A percentile compares a stretch with the other conserved stretches of the same genome.
Evolutionary conservation across 108 stramenopile genomes (phyloP).

Genomic region (Cyclostephanos invisitatus): DNA sequence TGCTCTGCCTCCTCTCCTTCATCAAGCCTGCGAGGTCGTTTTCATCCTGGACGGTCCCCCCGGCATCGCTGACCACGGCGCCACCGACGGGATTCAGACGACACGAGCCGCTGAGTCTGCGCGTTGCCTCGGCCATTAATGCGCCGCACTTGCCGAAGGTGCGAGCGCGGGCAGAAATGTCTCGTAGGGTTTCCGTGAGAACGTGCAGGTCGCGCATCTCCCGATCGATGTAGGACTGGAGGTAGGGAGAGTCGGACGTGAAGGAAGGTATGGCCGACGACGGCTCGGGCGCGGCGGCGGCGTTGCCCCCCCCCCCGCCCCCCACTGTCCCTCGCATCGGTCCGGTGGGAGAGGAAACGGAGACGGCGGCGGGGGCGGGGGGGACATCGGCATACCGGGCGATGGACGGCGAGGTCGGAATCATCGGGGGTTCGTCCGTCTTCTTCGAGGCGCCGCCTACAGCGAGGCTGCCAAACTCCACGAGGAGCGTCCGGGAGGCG

Average conservation of each 20-base stretch:
- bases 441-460: neutral
- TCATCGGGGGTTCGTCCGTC: neutral
- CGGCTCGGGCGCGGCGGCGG: neutral
- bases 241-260: constrained; percentile 87
- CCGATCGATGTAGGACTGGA: constrained; percentile 74
- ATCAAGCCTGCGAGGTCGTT: constrained; percentile 26
- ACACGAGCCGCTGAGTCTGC: constrained; percentile 73
- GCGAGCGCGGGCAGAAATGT: constrained; percentile 75
- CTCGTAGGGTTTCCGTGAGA: constrained; percentile 68
- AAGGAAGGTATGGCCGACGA: constrained; percentile 54
- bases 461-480: neutral
- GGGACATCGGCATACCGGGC: neutral
- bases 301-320: no score
- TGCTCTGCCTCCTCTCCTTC: constrained; percentile 49
- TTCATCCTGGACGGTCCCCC: constrained; percentile 5
- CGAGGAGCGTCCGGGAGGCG: neutral
- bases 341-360: neutral
- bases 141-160: constrained; percentile 83
- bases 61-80: neutral
- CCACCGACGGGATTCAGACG: constrained; percentile 46
- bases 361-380: neutral
- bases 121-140: constrained; percentile 82
- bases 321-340: neutral
- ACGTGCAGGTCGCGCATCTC: constrained; percentile 74
- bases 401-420: neutral